A percentile compares a stretch with the other conserved stretches of the same genome.
Conservation (phyloP, 2,329 filamentous ascomycete species). For the Colletotrichum coccodes region DNA sequence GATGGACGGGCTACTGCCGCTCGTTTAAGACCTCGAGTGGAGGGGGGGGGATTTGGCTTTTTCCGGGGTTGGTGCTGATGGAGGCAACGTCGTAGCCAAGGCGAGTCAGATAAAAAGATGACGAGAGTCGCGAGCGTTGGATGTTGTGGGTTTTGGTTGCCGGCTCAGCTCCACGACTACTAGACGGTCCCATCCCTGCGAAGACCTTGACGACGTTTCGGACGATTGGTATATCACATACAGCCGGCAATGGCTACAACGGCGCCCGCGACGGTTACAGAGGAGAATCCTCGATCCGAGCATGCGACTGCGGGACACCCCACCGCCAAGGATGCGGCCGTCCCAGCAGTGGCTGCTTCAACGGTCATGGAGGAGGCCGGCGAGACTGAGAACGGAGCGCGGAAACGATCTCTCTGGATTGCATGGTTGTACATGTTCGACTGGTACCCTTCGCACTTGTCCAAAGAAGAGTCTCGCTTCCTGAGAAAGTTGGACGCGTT, state of each 20-base stretch:
- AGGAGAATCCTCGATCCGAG: not conserved
- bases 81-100: not conserved
- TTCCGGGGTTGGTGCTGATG: not conserved
- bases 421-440: conserved; percentile 39
- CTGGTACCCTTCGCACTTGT: conserved; percentile 39
- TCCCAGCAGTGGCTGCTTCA: conserved; percentile 49
- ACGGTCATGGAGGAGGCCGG: conserved; percentile 61
- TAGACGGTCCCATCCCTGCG: not conserved
- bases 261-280: not conserved
- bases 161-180: not conserved
- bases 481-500: conserved; percentile 38
- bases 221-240: not conserved
- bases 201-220: not conserved
- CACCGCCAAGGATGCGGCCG: conserved; percentile 13
- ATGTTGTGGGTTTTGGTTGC: not conserved
- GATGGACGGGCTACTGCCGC: not conserved
- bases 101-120: conserved; percentile 1
- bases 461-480: conserved; percentile 32
- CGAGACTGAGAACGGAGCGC: conserved; percentile 19
- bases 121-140: not conserved
- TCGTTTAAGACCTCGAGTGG: not conserved
- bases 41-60: not conserved
- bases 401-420: conserved; percentile 31
- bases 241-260: not conserved
- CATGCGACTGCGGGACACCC: not conserved